Base-by-base conservation (phyloP, 768 basidiomycete species). In the Podaxis sp. region DNA sequence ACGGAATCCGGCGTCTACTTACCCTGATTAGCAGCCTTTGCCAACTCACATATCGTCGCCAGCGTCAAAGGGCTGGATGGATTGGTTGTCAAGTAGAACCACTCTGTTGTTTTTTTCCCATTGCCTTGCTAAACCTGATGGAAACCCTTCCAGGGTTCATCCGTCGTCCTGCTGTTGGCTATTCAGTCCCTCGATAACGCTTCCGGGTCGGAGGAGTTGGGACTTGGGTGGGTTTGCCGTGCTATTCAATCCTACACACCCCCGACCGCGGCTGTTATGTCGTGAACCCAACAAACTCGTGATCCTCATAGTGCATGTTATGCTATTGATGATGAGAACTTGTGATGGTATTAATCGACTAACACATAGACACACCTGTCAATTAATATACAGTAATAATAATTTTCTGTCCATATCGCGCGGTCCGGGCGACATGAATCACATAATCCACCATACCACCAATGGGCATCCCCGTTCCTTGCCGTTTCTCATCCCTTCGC, bases 351-450 rank as follows among this genome's bases (percentile, higher is more conserved):
- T 33, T 33, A 33, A 33, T 33, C 33, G 33, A 33, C 7, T 10
- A 33, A 33, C 33, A 33, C 33, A 33, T 33, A 33, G 33, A 33
- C 33, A 10, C 33, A 0, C 33, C 33, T 33, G 8, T 33, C n/a
- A 44, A 44, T n/a, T n/a, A 17, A 46, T 17, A 13, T 20, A 41
- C 40, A 4, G 12, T 41, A 38, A n/a, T 41, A 46, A n/a, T 46
- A 46, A 46, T 22, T 46, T 7, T 28, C 49, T 28, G 13, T 24
- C 49, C 49, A 50, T 49, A 17, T 36, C 36, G 38, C 41, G 17
- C 26, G 41, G 17, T 20, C n/a, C 46, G 57, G 37, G 57, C 57
- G 46, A 51, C 58, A 59, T 51, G 58, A 59, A 59, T 59, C 48
- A 38, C 58, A 59, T 59, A 59, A 59, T 8, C n/a, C 10, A 15